These are phyloP conservation scores for Phytophthora pseudosyringae DNA, from an alignment of 352 stramenopile species.

Conservation along the genomic window DNA sequence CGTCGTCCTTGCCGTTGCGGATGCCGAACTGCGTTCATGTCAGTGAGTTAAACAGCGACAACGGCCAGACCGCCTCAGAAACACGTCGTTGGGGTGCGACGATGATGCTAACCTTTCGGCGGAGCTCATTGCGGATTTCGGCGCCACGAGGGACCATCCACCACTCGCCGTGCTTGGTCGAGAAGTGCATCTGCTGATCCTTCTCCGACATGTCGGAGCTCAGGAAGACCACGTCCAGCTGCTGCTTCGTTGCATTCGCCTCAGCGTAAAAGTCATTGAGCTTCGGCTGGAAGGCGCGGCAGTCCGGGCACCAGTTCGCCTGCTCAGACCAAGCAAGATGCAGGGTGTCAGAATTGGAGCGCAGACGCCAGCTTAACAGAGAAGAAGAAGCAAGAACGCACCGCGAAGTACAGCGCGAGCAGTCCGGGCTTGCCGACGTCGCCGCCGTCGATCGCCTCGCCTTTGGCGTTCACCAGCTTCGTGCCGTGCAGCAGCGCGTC, in stretches of 20 bases:
- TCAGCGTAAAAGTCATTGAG: conserved; percentile 74
- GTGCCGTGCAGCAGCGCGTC: conserved; percentile 50
- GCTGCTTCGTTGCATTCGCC: conserved; percentile 48
- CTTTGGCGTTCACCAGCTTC: conserved; percentile 61
- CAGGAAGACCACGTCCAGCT: conserved; percentile 78
- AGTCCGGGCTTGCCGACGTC: conserved; percentile 37
- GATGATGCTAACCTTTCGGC: conserved; percentile 60
- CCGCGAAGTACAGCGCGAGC: conserved; percentile 79
- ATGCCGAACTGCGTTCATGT: conserved; percentile 53
- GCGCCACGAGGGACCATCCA: conserved; percentile 69
- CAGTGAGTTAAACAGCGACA: background rate
- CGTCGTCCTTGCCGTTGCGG: conserved; percentile 72
- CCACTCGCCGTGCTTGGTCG: conserved; percentile 73
- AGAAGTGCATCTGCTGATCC: conserved; percentile 65
- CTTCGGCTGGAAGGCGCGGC: conserved; percentile 71
- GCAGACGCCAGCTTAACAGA: background rate
- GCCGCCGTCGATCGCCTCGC: conserved; percentile 49
- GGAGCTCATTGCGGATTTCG: conserved; percentile 64
- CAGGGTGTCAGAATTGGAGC: conserved; percentile 1
- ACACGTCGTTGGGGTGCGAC: conserved; percentile 3
- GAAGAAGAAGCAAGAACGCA: conserved; percentile 20
- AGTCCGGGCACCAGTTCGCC: conserved; percentile 84
- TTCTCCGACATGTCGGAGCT: conserved; percentile 61
- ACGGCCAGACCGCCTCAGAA: conserved; percentile 18
- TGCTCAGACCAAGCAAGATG: conserved; percentile 32